These are phyloP conservation scores for Sporothrix curviconia DNA, from an alignment of 2,329 filamentous ascomycete genomes.

Conservation along the genomic window DNA sequence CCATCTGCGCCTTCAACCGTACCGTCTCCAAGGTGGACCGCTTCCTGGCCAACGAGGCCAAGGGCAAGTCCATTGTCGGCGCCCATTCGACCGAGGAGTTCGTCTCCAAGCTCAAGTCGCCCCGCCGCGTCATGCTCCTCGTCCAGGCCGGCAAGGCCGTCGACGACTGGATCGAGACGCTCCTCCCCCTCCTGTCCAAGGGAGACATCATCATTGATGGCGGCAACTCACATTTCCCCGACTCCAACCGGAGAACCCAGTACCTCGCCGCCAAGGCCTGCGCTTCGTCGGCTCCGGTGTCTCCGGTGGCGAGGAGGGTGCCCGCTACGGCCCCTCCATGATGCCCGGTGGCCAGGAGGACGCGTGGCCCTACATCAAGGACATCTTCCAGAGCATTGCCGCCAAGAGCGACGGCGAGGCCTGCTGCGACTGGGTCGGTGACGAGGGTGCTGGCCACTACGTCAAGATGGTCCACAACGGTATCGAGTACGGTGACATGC, in stretches of 20 bases:
- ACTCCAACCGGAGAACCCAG: slow-evolving; percentile 93
- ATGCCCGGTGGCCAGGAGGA: slow-evolving; percentile 99
- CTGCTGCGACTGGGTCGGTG: slow-evolving; percentile 99
- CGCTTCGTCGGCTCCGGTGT: slow-evolving; percentile 96
- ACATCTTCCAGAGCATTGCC: slow-evolving; percentile 95
- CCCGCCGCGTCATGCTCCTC: slow-evolving; percentile 94
- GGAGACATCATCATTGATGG: slow-evolving; percentile 99
- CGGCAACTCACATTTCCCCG: slow-evolving; percentile 98
- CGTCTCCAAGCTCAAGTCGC: slow-evolving; percentile 91
- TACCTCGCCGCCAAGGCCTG: slow-evolving; percentile 82
- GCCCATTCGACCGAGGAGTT: slow-evolving; percentile 94
- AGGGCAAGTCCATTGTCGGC: slow-evolving; percentile 92
- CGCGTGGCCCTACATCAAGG: slow-evolving; percentile 97
- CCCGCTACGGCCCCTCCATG: slow-evolving; percentile 90
- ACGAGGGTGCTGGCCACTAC: slow-evolving; percentile 99
- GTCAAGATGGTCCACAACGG: slow-evolving; percentile 99
- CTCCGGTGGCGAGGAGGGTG: slow-evolving; percentile 98
- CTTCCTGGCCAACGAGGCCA: slow-evolving; percentile 85
- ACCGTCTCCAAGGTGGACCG: slow-evolving; percentile 96
- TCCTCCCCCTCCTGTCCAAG: slow-evolving; percentile 73
- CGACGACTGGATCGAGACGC: slow-evolving; percentile 96
- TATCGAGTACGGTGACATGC: slow-evolving; percentile 99
- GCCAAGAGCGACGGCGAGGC: slow-evolving; percentile 96
- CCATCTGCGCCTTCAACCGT: slow-evolving; percentile 96
- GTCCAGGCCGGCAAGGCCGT: slow-evolving; percentile 98